Conservation (phyloP, 257 asterid species). For the Asclepias syriaca region DNA sequence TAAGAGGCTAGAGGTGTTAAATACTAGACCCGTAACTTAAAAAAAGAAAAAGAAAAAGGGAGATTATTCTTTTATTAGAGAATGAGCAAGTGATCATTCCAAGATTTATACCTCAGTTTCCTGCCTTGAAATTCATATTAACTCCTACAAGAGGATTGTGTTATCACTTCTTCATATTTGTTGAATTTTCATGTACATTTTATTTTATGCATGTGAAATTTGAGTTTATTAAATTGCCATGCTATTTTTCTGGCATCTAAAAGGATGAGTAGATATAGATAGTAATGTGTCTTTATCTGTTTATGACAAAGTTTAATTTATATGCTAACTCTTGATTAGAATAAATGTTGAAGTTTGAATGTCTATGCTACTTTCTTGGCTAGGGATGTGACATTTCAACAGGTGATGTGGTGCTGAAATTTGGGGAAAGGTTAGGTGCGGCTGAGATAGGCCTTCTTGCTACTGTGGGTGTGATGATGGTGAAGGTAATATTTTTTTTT, state of each 20-base stretch:
- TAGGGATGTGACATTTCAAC: slow-evolving; percentile 84
- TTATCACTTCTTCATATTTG: neutral
- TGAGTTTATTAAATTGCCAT: neutral
- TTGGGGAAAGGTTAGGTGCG: slow-evolving; percentile 75
- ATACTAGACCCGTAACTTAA: neutral
- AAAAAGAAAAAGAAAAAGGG: too few relatives aligned
- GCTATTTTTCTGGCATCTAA: neutral
- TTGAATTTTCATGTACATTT: neutral
- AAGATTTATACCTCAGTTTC: neutral
- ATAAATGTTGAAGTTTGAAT: neutral
- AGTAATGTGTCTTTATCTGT: neutral
- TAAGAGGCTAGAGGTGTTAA: neutral
- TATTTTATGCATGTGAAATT: neutral
- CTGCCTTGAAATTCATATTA: neutral
- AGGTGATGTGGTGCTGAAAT: slow-evolving; percentile 71
- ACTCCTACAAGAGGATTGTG: neutral
- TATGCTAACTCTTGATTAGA: neutral
- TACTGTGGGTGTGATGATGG: slow-evolving; percentile 60
- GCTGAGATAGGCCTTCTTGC: slow-evolving; percentile 94
- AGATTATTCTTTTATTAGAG: neutral
- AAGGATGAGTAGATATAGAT: neutral
- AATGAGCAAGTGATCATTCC: neutral
- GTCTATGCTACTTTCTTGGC: slow-evolving; percentile 16
- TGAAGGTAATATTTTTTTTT: slow-evolving; percentile 47
- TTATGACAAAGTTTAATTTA: neutral